phyloP scores from a whole-genome alignment of 23 red algal species.

The Gracilaria gracilis region DNA sequence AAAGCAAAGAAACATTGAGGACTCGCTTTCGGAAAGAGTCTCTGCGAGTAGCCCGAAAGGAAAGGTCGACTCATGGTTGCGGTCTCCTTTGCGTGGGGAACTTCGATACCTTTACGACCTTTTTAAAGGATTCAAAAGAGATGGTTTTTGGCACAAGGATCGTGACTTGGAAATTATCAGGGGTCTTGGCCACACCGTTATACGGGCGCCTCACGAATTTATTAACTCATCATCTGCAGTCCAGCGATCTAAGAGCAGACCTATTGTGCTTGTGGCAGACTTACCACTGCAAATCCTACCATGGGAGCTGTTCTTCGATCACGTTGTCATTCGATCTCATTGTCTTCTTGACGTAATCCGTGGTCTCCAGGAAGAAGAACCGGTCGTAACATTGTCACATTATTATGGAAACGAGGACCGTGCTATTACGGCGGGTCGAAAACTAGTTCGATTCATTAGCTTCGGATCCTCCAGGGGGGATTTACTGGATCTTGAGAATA shows the following conservation, averaged over 20 bases:
- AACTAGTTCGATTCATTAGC: conserved; percentile 69
- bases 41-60: conserved; percentile 25
- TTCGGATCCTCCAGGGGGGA: conserved; percentile 63
- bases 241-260: conserved; percentile 64
- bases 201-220: conserved; percentile 52
- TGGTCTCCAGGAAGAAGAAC: conserved; percentile 60
- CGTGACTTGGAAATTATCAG: conserved; percentile 68
- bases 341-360: conserved; percentile 80
- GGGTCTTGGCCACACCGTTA: conserved; percentile 49
- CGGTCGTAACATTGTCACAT: conserved; percentile 16
- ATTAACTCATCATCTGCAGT: conserved; percentile 37
- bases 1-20: conserved; percentile 45
- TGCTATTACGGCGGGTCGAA: conserved; percentile 35
- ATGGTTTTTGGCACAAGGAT: conserved; percentile 76
- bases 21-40: neutral
- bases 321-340: conserved; percentile 85
- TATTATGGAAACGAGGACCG: conserved; percentile 32
- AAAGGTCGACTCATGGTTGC: conserved; percentile 23
- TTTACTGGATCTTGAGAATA: conserved; percentile 60
- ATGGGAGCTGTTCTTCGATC: conserved; percentile 91
- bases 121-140: conserved; percentile 62
- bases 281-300: conserved; percentile 70
- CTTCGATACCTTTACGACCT: conserved; percentile 70
- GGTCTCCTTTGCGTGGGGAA: conserved; percentile 65
- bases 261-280: conserved; percentile 76